These are phyloP conservation scores for Eucalyptus victrix DNA, from an alignment of 345 rosid genomes.

Conservation along the genomic window DNA sequence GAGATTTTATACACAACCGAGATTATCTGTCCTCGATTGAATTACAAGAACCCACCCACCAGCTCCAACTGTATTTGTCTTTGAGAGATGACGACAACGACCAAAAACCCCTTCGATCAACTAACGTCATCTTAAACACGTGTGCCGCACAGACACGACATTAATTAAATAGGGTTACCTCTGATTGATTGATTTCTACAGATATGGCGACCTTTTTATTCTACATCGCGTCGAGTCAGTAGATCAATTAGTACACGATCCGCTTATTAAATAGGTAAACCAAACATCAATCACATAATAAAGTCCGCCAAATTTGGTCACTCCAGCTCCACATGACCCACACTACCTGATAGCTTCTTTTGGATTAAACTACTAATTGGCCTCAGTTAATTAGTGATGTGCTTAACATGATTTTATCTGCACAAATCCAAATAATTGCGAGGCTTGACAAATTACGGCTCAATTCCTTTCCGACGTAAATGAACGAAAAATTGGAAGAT, in stretches of 20 bases:
- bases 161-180: background rate
- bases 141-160: background rate
- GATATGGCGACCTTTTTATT: background rate
- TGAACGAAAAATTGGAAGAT: background rate
- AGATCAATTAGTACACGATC: background rate
- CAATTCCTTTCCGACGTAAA: background rate
- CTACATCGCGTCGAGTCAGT: background rate
- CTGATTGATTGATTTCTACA: background rate
- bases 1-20: background rate
- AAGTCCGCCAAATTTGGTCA: background rate
- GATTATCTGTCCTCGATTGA: background rate
- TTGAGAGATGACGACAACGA: background rate
- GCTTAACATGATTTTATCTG: background rate
- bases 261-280: background rate
- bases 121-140: background rate
- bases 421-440: background rate
- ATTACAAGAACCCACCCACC: background rate
- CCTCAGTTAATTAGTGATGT: background rate
- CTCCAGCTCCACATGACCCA: background rate
- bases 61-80: background rate
- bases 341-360: background rate
- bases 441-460: background rate
- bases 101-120: background rate
- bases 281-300: background rate
- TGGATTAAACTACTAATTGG: background rate